These are phyloP conservation scores for Peribolospora baueri DNA, from an alignment of 768 basidiomycete genomes.

Conservation along the genomic window DNA sequence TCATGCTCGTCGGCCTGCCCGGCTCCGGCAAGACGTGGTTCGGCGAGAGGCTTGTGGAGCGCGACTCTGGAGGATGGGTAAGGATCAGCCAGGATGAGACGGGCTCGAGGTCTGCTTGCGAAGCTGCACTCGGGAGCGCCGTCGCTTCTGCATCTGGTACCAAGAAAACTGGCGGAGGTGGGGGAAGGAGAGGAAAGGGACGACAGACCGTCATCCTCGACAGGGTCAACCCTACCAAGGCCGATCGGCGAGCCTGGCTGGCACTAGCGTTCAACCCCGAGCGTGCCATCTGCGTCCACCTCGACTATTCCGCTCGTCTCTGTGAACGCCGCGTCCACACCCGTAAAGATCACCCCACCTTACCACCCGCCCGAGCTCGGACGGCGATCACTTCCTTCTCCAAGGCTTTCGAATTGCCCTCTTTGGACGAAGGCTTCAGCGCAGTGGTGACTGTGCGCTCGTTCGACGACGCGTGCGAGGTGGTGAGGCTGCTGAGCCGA, in stretches of 20 bases:
- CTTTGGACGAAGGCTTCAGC: constrained; percentile 31
- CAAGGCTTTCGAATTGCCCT: constrained; percentile 25
- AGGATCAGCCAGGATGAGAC: constrained; percentile 35
- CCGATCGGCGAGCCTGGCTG: constrained; percentile 31
- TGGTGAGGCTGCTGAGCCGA: constrained; percentile 21
- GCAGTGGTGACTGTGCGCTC: constrained; percentile 28
- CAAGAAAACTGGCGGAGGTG: too few relatives aligned
- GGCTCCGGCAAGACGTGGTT: constrained; percentile 40
- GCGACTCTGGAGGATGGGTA: constrained; percentile 26
- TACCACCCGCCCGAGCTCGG: constrained; percentile 32
- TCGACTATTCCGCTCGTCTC: constrained; percentile 30
- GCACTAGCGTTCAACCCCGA: constrained; percentile 28
- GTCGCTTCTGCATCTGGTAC: too few relatives aligned
- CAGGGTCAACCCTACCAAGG: constrained; percentile 30
- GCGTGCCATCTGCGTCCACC: constrained; percentile 30
- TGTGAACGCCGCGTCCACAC: constrained; percentile 34
- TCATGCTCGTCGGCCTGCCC: constrained; percentile 36
- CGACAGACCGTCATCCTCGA: constrained; percentile 28
- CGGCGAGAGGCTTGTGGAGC: constrained; percentile 25
- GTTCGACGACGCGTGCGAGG: constrained; percentile 29
- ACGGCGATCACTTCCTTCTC: constrained; percentile 35
- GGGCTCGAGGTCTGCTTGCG: constrained; percentile 25
- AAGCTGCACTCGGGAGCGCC: too few relatives aligned
- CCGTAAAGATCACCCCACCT: constrained; percentile 34
- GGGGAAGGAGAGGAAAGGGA: too few relatives aligned